Conservation (phyloP, 2,329 filamentous ascomycete species). For the Westerdykella aurantiaca region DNA sequence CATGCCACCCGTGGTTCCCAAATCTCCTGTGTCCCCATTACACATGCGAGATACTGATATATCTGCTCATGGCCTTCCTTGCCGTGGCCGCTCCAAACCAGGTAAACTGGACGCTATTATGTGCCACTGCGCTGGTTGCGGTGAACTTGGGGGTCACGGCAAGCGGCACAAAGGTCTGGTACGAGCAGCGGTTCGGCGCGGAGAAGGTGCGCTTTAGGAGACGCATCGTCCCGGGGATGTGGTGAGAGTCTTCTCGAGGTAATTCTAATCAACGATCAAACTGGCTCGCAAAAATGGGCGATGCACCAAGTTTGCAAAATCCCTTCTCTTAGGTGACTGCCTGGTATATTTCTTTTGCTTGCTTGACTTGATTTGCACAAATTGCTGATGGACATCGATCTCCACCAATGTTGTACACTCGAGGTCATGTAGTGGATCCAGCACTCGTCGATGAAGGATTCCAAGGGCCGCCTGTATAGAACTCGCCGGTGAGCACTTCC, state of each 20-base stretch:
- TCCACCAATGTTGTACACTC: too few species aligned
- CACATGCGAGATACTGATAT: conserved; percentile 78
- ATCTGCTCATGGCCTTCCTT: conserved; percentile 68
- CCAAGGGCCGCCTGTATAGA: too few species aligned
- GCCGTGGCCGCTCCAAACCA: conserved; percentile 62
- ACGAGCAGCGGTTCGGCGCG: conserved; percentile 26
- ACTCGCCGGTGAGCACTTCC: too few species aligned
- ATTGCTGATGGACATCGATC: too few species aligned
- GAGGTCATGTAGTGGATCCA: too few species aligned
- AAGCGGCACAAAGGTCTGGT: conserved; percentile 62
- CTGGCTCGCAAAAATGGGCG: too few species aligned
- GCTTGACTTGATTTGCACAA: too few species aligned
- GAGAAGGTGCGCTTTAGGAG: conserved; percentile 24
- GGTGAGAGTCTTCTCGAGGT: conserved; percentile 12
- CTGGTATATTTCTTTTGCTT: too few species aligned
- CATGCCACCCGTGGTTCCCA: conserved; percentile 65
- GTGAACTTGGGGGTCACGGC: conserved; percentile 81
- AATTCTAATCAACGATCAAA: too few species aligned
- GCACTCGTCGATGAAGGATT: too few species aligned
- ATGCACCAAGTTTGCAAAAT: too few species aligned
- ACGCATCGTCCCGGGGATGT: conserved; percentile 30
- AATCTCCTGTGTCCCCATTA: conserved; percentile 83
- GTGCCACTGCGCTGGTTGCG: conserved; percentile 65
- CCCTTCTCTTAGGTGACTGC: too few species aligned
- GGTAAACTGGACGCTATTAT: conserved; percentile 68